phyloP scores from a whole-genome alignment of 306 rosid species.

The Cucumis melo region DNA sequence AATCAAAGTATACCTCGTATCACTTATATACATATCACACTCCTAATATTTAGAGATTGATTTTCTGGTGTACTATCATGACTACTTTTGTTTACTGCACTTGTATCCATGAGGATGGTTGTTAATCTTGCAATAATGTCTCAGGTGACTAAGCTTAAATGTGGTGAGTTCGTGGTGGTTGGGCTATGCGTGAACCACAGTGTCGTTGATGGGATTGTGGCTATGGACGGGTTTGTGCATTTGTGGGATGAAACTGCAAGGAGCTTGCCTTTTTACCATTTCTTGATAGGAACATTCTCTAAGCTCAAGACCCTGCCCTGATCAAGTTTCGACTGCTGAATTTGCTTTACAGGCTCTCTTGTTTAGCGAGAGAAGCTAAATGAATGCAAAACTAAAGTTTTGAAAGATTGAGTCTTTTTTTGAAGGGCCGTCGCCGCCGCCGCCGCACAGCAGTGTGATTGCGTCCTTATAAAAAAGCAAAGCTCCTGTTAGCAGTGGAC shows the following conservation, averaged over 20 bases:
- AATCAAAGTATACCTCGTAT: neutral
- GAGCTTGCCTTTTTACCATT: constrained; percentile 46
- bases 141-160: constrained; percentile 59
- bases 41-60: too few relatives aligned
- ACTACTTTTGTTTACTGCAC: neutral
- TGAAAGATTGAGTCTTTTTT: constrained; percentile 33
- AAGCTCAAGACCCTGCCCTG: constrained; percentile 41
- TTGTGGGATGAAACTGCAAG: constrained; percentile 55
- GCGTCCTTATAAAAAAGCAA: constrained; percentile 41
- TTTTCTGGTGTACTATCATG: neutral
- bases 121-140: neutral
- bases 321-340: constrained; percentile 53
- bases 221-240: constrained; percentile 45
- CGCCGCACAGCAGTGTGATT: constrained; percentile 32
- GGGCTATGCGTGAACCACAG: constrained; percentile 48
- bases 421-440: too few relatives aligned
- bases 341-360: constrained; percentile 33
- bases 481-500: constrained; percentile 23
- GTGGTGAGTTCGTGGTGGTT: constrained; percentile 52
- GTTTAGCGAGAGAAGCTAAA: constrained; percentile 38
- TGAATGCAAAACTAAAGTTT: constrained; percentile 35
- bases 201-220: constrained; percentile 50
- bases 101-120: neutral
- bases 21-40: too few relatives aligned
- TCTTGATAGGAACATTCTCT: constrained; percentile 47